Evolutionary conservation across 768 basidiomycete species (phyloP), one percentile per base, ranked within the genome.

Genomic region (Lentinula sp.): DNA sequence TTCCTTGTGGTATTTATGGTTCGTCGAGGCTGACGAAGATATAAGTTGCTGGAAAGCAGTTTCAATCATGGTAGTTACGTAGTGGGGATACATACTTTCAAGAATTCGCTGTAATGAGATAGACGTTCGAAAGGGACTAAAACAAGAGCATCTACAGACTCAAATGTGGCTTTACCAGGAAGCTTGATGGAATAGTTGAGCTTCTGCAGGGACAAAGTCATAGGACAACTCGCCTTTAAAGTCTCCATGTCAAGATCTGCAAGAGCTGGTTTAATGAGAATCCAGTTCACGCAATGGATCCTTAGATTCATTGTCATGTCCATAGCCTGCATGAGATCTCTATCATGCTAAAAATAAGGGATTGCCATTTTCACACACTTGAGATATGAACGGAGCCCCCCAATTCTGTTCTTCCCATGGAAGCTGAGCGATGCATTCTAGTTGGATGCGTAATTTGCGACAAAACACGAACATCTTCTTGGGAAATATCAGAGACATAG

Each of bases 401-500:
- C 61, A 62, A 21, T 56, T 35, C 40, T 62, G 61, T 18, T 62
- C 61, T n/a, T 58, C 11, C 55, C 46, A 52, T 39, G 55, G 55
- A 15, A 58, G 10, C 15, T 57, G 45, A 37, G 57, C 55, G 8
- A 58, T 37, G 37, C 56, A 57, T 45, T 62, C 61, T 3, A 62
- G 37, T 21, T 43, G 55, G 15, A 62, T 50, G 32, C 61, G 37
- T 21, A 57, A 57, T 37, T 62, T 62, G 37, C 61, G 55, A 37
- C 32, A 42, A 39, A 62, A 62, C 9, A 54, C 50, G 23, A 62
- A 62, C 42, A 62, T 43, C 18, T 58, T 57, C 28, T 58, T 57
- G 21, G 55, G 61, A 39, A 62, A 62, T 28, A 58, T 57, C 11
- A 54, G 48, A 37, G 45, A 35, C 2, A 45, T 5, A 11, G 61